These are phyloP conservation scores for Alternaria atra DNA, from an alignment of 2,329 filamentous ascomycete genomes.

Conservation along the genomic window DNA sequence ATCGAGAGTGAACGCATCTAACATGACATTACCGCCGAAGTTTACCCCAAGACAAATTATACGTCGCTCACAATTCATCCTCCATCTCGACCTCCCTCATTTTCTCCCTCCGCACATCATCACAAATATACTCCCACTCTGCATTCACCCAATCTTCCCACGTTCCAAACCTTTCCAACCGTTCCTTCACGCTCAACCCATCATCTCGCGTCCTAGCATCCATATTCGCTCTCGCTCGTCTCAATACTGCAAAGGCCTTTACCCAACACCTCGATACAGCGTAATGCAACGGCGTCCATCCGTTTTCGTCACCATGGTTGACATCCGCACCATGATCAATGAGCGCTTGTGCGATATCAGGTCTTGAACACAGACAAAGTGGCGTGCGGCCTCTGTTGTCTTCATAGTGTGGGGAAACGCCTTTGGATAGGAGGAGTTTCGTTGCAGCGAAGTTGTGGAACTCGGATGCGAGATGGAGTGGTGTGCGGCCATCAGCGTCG, in stretches of 20 bases:
- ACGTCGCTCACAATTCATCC: not conserved
- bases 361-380: not conserved
- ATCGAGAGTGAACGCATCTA: not conserved
- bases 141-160: not conserved
- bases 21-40: not conserved
- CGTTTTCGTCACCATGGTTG: not conserved
- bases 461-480: slow-evolving; percentile 9
- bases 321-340: not conserved
- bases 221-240: not conserved
- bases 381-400: not conserved
- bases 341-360: not conserved
- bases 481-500: not conserved
- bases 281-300: slow-evolving; percentile 5
- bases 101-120: not conserved
- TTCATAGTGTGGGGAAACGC: not conserved
- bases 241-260: not conserved
- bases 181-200: not conserved
- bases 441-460: not conserved
- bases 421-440: not conserved
- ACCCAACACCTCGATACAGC: slow-evolving; percentile 8
- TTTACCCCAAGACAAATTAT: not conserved
- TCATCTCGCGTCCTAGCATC: not conserved
- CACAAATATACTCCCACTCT: not conserved
- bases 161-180: not conserved
- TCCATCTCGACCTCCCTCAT: not conserved